phyloP scores from a whole-genome alignment of 2,329 filamentous ascomycete genomes.

The Dryadomyces quercus-mongolicae region DNA sequence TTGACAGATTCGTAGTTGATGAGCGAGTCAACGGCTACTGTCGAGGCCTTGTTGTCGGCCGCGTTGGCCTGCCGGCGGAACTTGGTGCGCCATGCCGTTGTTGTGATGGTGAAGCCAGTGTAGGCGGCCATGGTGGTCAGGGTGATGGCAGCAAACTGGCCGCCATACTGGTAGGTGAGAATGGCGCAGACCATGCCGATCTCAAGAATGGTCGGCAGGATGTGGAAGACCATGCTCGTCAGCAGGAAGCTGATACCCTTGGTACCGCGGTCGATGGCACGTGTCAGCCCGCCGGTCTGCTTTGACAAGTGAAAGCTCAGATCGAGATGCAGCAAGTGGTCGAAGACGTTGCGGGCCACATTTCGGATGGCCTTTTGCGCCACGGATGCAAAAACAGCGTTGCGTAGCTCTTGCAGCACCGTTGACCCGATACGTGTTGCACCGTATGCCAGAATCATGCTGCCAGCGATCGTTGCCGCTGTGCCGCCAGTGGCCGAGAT shows the following conservation, averaged over 20 bases:
- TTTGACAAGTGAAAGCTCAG: slow-evolving; percentile 88
- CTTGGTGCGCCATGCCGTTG: slow-evolving; percentile 93
- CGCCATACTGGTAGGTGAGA: slow-evolving; percentile 88
- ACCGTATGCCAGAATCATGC: slow-evolving; percentile 90
- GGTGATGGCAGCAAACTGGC: slow-evolving; percentile 84
- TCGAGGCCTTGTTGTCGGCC: slow-evolving; percentile 90
- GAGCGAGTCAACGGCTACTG: slow-evolving; percentile 87
- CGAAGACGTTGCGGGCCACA: slow-evolving; percentile 86
- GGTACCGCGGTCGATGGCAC: slow-evolving; percentile 91
- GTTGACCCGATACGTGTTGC: slow-evolving; percentile 79
- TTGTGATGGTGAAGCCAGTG: slow-evolving; percentile 92
- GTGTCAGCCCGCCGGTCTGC: slow-evolving; percentile 86
- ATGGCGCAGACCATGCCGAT: slow-evolving; percentile 95
- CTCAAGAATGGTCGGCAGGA: slow-evolving; percentile 85
- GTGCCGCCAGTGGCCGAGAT: slow-evolving; percentile 65
- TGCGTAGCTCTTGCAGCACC: slow-evolving; percentile 83
- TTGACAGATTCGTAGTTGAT: slow-evolving; percentile 99
- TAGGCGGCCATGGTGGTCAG: slow-evolving; percentile 85
- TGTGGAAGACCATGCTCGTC: slow-evolving; percentile 97
- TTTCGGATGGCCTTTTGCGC: slow-evolving; percentile 91
- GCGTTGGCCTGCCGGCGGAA: slow-evolving; percentile 92
- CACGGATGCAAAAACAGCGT: slow-evolving; percentile 92
- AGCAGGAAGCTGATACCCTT: slow-evolving; percentile 97
- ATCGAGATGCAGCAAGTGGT: slow-evolving; percentile 78
- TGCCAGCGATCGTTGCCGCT: slow-evolving; percentile 76